Conservation (phyloP, 768 basidiomycete genomes). For the Trametes cinnabarina region DNA sequence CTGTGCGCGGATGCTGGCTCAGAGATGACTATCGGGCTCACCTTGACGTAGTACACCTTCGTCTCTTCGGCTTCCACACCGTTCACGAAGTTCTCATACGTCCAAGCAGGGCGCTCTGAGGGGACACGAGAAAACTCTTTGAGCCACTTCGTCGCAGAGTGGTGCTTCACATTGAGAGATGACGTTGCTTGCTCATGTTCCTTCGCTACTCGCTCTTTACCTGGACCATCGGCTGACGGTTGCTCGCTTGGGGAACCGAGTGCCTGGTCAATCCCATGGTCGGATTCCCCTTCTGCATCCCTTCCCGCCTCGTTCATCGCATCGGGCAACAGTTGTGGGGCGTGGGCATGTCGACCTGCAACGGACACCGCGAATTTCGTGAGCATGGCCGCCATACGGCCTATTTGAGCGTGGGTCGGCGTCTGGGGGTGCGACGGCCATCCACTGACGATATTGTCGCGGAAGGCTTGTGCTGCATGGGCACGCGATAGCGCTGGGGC, state of each 20-base stretch:
- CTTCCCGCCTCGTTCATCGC: not conserved
- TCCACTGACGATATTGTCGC: constrained; percentile 13
- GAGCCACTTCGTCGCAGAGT: constrained; percentile 18
- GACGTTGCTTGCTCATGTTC: not conserved
- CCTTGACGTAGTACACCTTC: constrained; percentile 56
- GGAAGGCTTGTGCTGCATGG: constrained; percentile 3
- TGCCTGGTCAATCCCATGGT: not conserved
- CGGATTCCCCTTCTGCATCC: not conserved
- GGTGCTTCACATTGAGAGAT: not conserved
- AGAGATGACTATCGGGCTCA: constrained; percentile 27
- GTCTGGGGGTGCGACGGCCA: constrained; percentile 31
- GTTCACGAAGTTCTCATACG: constrained; percentile 21
- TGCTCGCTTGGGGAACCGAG: not conserved
- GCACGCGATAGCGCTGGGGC: constrained; percentile 4
- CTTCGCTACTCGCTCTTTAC: not conserved
- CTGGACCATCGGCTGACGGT: not conserved
- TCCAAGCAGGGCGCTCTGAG: constrained; percentile 1
- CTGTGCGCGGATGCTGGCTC: not conserved
- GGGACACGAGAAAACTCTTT: constrained; percentile 18
- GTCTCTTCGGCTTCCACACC: constrained; percentile 39
- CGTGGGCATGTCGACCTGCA: constrained; percentile 22
- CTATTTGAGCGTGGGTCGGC: constrained; percentile 56
- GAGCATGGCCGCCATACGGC: constrained; percentile 55
- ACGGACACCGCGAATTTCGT: constrained; percentile 50
- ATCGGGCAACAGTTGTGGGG: constrained; percentile 15